A percentile compares a stretch with the other conserved stretches of the same genome.
Evolutionary conservation across 495 filamentous ascomycete genomes (phyloP).

Genomic region (Cenococcum geophilum): DNA sequence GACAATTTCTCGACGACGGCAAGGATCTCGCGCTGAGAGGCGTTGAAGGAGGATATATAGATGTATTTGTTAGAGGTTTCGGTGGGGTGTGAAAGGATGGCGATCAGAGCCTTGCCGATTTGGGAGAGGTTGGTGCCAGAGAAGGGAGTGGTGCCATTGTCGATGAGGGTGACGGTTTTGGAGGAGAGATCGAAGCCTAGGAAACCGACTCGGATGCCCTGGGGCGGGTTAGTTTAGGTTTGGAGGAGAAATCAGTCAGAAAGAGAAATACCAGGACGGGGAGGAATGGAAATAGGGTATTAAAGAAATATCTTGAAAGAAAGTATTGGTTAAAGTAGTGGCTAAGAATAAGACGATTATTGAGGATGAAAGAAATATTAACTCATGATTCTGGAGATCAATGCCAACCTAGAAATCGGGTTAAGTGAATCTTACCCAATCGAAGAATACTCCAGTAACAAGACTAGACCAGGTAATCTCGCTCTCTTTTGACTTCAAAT

Average conservation of each 20-base stretch:
- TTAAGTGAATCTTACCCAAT: slow-evolving; percentile 39
- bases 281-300: not conserved
- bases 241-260: not conserved
- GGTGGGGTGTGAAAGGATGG: slow-evolving; percentile 38
- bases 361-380: no score
- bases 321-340: no score
- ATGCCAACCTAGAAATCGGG: no score
- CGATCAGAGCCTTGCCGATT: slow-evolving; percentile 40
- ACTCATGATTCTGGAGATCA: no score
- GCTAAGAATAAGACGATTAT: no score
- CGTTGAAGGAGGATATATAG: slow-evolving; percentile 43
- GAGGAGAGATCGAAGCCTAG: slow-evolving; percentile 42
- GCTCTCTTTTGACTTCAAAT: slow-evolving; percentile 43
- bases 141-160: slow-evolving; percentile 40
- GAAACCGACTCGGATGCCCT: slow-evolving; percentile 42
- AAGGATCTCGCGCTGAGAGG: slow-evolving; percentile 46
- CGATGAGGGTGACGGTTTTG: slow-evolving; percentile 44
- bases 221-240: slow-evolving; percentile 7
- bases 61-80: slow-evolving; percentile 47
- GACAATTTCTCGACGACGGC: slow-evolving; percentile 42
- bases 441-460: slow-evolving; percentile 47
- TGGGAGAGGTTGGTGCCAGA: slow-evolving; percentile 41
- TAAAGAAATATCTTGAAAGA: no score
- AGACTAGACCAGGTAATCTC: slow-evolving; percentile 48
- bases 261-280: not conserved